Conservation (phyloP, 1,139 yeast genomes). For the Kodamaea sp. region DNA sequence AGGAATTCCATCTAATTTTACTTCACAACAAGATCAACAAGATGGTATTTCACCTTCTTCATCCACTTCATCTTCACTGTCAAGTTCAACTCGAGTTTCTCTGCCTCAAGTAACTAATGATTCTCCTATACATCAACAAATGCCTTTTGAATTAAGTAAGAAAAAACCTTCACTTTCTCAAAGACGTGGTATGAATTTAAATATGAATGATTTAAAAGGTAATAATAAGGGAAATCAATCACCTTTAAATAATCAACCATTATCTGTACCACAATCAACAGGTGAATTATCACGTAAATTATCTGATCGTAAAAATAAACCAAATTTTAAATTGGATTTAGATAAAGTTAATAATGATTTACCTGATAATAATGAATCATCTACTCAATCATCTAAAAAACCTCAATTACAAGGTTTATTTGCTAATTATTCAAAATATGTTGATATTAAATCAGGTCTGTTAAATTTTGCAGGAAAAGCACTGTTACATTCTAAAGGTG, state of each 20-base stretch:
- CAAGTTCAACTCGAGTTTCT: conserved; percentile 1
- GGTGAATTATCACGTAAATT: conserved; percentile 36
- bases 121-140: background rate
- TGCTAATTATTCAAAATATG: conserved; percentile 79
- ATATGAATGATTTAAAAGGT: conserved; percentile 32
- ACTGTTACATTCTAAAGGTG: conserved; percentile 85
- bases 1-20: background rate
- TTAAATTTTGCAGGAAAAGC: conserved; percentile 92
- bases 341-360: conserved; percentile 15
- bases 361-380: conserved; percentile 10
- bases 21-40: conserved; percentile 1
- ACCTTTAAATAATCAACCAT: background rate
- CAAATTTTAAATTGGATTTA: conserved; percentile 38
- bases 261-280: conserved; percentile 11
- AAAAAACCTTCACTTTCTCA: conserved; percentile 54
- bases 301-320: conserved; percentile 37
- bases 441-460: conserved; percentile 88
- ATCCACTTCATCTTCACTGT: background rate
- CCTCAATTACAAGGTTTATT: conserved; percentile 54
- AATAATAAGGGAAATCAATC: conserved; percentile 8
- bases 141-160: conserved; percentile 20
- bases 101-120: background rate
- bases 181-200: conserved; percentile 55
- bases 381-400: conserved; percentile 6
- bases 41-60: background rate